Percentiles rank a stretch among this genome's conserved stretches.
Evolutionary conservation across 495 filamentous ascomycete species (phyloP).

Genomic region (Xeromyces bisporus): DNA sequence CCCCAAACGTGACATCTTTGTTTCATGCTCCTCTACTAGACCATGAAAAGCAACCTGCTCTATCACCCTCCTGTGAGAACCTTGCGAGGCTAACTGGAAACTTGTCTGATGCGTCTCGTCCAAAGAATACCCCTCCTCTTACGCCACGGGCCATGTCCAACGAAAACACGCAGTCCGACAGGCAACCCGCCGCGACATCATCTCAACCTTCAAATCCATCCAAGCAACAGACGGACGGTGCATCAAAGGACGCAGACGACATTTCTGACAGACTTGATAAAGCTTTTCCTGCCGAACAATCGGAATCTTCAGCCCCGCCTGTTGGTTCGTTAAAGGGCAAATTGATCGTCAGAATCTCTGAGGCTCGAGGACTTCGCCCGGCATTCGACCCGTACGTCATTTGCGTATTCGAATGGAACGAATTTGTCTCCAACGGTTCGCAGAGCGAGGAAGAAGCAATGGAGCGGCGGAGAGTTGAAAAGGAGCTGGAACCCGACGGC

Average conservation of each 20-base stretch:
- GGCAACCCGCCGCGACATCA: slow-evolving; percentile 15
- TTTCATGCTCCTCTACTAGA: slow-evolving; percentile 34
- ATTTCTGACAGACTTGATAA: slow-evolving; percentile 29
- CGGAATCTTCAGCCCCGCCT: slow-evolving; percentile 31
- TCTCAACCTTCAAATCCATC: slow-evolving; percentile 9
- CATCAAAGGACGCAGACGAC: slow-evolving; percentile 20
- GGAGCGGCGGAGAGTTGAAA: slow-evolving; percentile 23
- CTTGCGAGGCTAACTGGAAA: slow-evolving; percentile 79
- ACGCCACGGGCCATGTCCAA: slow-evolving; percentile 74
- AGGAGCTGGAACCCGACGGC: slow-evolving; percentile 52
- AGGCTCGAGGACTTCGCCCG: slow-evolving; percentile 64
- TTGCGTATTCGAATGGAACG: slow-evolving; percentile 90
- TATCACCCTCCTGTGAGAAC: slow-evolving; percentile 44
- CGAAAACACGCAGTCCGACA: slow-evolving; percentile 27
- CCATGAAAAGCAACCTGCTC: slow-evolving; percentile 29
- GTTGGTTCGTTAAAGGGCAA: slow-evolving; percentile 75
- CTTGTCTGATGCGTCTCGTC: slow-evolving; percentile 37
- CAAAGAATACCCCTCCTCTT: slow-evolving; percentile 80
- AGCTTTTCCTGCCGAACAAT: slow-evolving; percentile 18
- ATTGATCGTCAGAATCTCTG: slow-evolving; percentile 69
- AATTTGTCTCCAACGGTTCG: slow-evolving; percentile 81
- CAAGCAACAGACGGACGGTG: slow-evolving; percentile 11
- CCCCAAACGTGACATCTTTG: slow-evolving; percentile 39
- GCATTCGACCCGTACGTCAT: slow-evolving; percentile 88
- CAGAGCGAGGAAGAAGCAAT: slow-evolving; percentile 33